Evolutionary conservation across 768 basidiomycete genomes (phyloP), one percentile per base, ranked within the genome.

Genomic region (Terana coerulea): DNA sequence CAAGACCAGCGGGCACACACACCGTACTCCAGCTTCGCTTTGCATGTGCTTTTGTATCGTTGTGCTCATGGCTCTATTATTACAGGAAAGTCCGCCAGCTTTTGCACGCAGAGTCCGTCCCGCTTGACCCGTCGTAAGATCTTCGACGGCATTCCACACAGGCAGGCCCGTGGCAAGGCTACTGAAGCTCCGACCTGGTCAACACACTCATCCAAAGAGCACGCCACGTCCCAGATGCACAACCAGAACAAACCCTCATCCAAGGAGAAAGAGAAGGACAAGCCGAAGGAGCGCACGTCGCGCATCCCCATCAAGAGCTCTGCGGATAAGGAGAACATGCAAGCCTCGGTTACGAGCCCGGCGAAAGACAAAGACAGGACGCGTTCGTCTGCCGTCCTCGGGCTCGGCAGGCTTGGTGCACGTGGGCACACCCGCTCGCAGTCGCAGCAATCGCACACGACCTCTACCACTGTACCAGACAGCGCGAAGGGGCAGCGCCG

Each of bases 21-120:
- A 82, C 59, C 72, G 79, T 81, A 58, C n/a, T n/a, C n/a, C n/a
- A 51, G 78, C 73, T 72, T 5, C n/a, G n/a, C n/a, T n/a, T n/a
- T n/a, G n/a, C n/a, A n/a, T n/a, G n/a, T n/a, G n/a, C n/a, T n/a
- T n/a, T n/a, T n/a, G n/a, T n/a, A n/a, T n/a, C n/a, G n/a, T n/a
- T n/a, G n/a, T n/a, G n/a, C n/a, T n/a, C n/a, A n/a, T n/a, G n/a
- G n/a, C n/a, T n/a, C n/a, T n/a, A n/a, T 35, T 34, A 21, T n/a
- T n/a, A n/a, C 57, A 75, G 73, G 62, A 51, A 72, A 70, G 64
- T 59, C 66, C 0, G 63, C 61, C 7, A 75, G 67, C 36, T 66
- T 17, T 58, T 45, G 12, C 57, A 49, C 58, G 63, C 37, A n/a
- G n/a, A n/a, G n/a, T n/a, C n/a, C n/a, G n/a, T n/a, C n/a, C n/a